Evolutionary conservation across 768 basidiomycete species (phyloP).

Genomic region (Lactifluus echinatus): DNA sequence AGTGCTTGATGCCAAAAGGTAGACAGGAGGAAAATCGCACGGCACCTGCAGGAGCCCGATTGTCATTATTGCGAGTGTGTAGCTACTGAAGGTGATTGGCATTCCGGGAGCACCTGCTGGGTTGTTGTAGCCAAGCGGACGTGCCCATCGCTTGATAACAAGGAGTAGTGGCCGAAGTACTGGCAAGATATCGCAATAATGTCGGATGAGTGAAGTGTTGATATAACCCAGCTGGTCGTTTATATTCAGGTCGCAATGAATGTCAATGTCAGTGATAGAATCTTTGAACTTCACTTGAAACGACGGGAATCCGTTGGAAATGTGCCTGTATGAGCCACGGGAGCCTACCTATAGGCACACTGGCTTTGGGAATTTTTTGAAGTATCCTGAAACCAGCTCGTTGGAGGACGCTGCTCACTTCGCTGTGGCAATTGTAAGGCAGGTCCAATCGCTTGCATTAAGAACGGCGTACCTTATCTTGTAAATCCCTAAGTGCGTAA

Average conservation of each 20-base stretch:
- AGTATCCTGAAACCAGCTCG: conserved; percentile 28
- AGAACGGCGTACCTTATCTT: conserved; percentile 23
- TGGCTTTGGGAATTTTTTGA: conserved; percentile 23
- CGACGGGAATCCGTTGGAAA: conserved; percentile 3
- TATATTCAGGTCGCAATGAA: conserved; percentile 49
- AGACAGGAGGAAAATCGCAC: not conserved
- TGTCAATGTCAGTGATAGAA: conserved; percentile 29
- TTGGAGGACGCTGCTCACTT: conserved; percentile 29
- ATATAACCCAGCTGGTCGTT: conserved; percentile 51
- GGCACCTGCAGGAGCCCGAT: conserved; percentile 50
- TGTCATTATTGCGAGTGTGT: conserved; percentile 52
- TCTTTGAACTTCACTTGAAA: conserved; percentile 45
- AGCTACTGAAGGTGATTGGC: conserved; percentile 47
- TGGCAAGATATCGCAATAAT: conserved; percentile 42
- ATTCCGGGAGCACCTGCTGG: conserved; percentile 25
- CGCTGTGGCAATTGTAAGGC: conserved; percentile 12
- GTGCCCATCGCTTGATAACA: conserved; percentile 54
- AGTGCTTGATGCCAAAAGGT: not conserved
- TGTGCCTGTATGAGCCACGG: not conserved
- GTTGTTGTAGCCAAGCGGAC: conserved; percentile 41
- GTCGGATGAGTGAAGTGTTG: conserved; percentile 42
- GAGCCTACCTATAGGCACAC: conserved; percentile 31
- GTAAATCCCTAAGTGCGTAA: conserved; percentile 25
- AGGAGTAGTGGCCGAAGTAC: conserved; percentile 37
- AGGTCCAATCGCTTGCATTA: too few species aligned